These are phyloP conservation scores for Vishniacozyma victoriae DNA, from an alignment of 768 basidiomycete species.

Conservation along the genomic window DNA sequence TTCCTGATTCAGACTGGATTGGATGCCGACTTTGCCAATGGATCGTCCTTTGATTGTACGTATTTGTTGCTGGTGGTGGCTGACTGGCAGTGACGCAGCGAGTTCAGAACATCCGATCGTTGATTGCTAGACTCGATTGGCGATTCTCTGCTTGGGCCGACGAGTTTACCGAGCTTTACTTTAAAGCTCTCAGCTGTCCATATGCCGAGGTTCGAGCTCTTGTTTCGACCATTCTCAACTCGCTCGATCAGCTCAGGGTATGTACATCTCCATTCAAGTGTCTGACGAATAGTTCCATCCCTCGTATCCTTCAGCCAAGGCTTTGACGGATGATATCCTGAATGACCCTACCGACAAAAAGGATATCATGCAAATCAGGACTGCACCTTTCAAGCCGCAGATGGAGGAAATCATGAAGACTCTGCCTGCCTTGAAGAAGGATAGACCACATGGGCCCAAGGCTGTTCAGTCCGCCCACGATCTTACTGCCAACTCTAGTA, in stretches of 20 bases:
- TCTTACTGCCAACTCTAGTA: constrained; percentile 77
- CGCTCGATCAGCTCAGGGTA: constrained; percentile 68
- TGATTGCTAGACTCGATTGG: constrained; percentile 62
- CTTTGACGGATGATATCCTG: constrained; percentile 61
- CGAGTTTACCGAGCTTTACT: constrained; percentile 63
- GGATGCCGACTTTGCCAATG: constrained; percentile 68
- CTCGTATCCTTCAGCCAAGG: constrained; percentile 55
- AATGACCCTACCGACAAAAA: constrained; percentile 54
- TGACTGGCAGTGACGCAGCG: constrained; percentile 63
- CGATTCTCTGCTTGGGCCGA: constrained; percentile 65
- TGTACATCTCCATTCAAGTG: constrained; percentile 12
- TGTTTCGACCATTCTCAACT: constrained; percentile 64
- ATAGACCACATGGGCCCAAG: constrained; percentile 76
- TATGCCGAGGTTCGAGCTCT: constrained; percentile 76
- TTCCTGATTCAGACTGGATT: constrained; percentile 66
- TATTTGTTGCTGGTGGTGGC: constrained; percentile 1
- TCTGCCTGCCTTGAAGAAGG: constrained; percentile 64
- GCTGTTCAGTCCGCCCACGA: constrained; percentile 85
- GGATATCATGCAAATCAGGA: constrained; percentile 70
- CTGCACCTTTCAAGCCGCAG: constrained; percentile 58
- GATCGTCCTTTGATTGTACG: constrained; percentile 81
- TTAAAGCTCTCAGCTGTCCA: constrained; percentile 69
- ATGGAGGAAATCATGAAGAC: constrained; percentile 57
- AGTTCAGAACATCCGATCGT: constrained; percentile 59
- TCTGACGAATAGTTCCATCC: constrained; percentile 56